A percentile compares a stretch with the other conserved stretches of the same genome.
Evolutionary conservation across 306 rosid species (phyloP).

Genomic region (Cucumis sativus): DNA sequence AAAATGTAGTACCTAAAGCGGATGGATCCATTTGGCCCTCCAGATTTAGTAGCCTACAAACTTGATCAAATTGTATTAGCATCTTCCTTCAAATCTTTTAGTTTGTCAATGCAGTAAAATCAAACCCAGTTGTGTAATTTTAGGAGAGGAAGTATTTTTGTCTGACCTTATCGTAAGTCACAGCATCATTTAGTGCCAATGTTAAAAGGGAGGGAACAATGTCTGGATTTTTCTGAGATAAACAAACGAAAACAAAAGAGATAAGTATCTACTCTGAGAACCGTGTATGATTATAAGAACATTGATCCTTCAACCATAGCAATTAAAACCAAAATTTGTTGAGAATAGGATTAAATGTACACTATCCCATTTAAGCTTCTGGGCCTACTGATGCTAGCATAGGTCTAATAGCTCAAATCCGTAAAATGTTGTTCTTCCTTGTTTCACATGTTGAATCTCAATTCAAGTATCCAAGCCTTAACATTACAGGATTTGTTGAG

Average conservation of each 20-base stretch:
- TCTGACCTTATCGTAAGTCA: constrained; percentile 88
- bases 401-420: not conserved
- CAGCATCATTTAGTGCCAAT: constrained; percentile 73
- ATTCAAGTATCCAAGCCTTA: not conserved
- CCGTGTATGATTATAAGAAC: not conserved
- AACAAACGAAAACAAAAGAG: constrained; percentile 5
- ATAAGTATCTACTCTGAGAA: not conserved
- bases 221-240: constrained; percentile 63
- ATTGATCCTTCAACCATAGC: not conserved
- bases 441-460: not conserved
- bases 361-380: not conserved
- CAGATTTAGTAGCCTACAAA: constrained; percentile 88
- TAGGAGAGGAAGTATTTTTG: not conserved
- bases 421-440: not conserved
- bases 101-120: not conserved
- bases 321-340: not conserved
- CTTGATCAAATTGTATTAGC: constrained; percentile 25
- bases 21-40: constrained; percentile 93
- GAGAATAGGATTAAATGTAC: not conserved
- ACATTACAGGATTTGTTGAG: not conserved
- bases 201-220: constrained; percentile 47
- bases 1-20: constrained; percentile 62
- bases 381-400: not conserved
- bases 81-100: constrained; percentile 6
- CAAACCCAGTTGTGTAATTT: not conserved